These are phyloP conservation scores for Magnolia kwangsiensis DNA, from an alignment of 164 flowering plant species.

Conservation along the genomic window DNA sequence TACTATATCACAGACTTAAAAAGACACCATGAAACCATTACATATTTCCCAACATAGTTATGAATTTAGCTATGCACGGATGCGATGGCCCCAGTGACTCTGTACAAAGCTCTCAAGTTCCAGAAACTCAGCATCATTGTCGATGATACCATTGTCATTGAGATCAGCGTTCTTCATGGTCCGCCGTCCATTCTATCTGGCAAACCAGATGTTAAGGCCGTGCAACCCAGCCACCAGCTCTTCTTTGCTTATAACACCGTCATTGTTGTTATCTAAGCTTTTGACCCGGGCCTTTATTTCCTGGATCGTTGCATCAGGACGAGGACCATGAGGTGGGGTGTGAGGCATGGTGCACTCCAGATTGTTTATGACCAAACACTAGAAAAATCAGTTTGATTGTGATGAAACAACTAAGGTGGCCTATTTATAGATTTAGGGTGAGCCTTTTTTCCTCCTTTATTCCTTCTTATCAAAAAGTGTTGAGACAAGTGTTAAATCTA, in stretches of 20 bases:
- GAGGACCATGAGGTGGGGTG: background rate
- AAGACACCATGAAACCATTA: no score
- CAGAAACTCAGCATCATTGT: background rate
- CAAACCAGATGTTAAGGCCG: background rate
- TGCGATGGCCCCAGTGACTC: background rate
- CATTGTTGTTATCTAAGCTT: background rate
- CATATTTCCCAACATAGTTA: no score
- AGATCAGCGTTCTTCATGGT: background rate
- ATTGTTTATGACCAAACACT: background rate
- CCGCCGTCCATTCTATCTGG: background rate
- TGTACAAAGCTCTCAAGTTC: background rate
- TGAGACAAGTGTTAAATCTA: no score
- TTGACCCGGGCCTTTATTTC: background rate
- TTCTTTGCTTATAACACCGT: background rate
- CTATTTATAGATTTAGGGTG: background rate
- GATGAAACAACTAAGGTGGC: background rate
- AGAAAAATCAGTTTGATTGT: background rate
- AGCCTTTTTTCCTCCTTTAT: background rate
- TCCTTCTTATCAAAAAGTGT: background rate
- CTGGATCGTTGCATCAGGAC: background rate
- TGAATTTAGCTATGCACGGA: background rate
- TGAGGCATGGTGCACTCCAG: background rate
- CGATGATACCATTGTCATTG: slow-evolving; percentile 1
- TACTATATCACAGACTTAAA: no score
- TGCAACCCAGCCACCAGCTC: background rate